Percentiles rank a stretch among this genome's conserved stretches.
Conservation (phyloP, 768 basidiomycete species). For the Auriscalpium vulgare region DNA sequence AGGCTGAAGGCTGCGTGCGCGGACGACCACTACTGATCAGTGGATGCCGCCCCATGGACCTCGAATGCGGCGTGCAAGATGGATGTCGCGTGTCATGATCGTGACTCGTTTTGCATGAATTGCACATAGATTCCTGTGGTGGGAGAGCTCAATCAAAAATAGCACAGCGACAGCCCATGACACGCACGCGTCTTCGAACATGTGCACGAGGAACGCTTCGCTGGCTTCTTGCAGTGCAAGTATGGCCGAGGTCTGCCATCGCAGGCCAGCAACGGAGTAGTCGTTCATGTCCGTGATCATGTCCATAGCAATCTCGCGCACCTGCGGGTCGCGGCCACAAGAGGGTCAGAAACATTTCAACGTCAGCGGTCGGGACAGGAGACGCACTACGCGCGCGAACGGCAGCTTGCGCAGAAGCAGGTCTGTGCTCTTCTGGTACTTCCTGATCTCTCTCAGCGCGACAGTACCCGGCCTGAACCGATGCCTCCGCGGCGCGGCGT, state of each 20-base stretch:
- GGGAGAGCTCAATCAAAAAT: too few relatives aligned
- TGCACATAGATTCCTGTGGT: conserved; percentile 81
- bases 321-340: conserved; percentile 39
- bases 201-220: conserved; percentile 88
- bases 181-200: conserved; percentile 97
- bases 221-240: conserved; percentile 95
- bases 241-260: conserved; percentile 96
- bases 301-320: conserved; percentile 89
- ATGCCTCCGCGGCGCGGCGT: conserved; percentile 28
- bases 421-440: conserved; percentile 91
- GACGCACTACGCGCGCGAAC: conserved; percentile 82
- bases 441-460: conserved; percentile 86
- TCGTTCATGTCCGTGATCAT: conserved; percentile 74
- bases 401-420: conserved; percentile 81
- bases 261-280: conserved; percentile 51
- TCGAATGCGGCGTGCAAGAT: conserved; percentile 90
- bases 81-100: conserved; percentile 95
- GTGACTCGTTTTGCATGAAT: conserved; percentile 98
- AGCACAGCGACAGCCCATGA: neutral
- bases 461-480: conserved; percentile 89
- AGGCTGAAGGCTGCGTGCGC: neutral
- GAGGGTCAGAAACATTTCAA: neutral
- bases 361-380: neutral
- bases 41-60: conserved; percentile 75
- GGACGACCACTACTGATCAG: neutral